These are phyloP conservation scores for Mycena amicta DNA, from an alignment of 768 basidiomycete genomes.

Conservation along the genomic window DNA sequence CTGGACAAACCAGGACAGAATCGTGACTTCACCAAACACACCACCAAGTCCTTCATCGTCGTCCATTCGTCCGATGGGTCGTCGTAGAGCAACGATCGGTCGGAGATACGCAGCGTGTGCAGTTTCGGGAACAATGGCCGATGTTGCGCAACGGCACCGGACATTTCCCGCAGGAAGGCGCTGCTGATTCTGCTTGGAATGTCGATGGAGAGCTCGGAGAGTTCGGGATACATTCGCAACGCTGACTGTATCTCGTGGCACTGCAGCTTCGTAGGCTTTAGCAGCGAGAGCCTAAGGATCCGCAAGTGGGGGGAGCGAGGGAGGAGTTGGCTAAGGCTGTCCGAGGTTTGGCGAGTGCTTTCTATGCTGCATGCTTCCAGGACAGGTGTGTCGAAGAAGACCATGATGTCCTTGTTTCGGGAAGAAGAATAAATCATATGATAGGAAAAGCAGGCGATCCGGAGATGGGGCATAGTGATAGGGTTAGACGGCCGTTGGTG, in stretches of 20 bases:
- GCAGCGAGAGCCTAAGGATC: background rate
- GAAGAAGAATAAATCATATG: background rate
- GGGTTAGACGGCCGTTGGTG: background rate
- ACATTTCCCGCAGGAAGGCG: background rate
- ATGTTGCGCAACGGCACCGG: background rate
- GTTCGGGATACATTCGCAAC: slow-evolving; percentile 1
- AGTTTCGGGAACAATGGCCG: background rate
- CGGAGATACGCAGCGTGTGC: background rate
- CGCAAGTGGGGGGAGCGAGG: background rate
- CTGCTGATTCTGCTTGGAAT: background rate
- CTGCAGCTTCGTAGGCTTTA: background rate
- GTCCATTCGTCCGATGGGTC: background rate
- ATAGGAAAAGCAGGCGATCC: background rate
- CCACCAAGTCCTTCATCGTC: background rate
- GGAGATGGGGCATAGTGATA: background rate
- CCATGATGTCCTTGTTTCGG: background rate
- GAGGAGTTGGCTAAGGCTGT: background rate
- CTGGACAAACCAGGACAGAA: background rate
- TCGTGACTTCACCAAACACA: background rate
- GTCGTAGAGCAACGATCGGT: background rate
- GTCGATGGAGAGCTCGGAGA: slow-evolving; percentile 8
- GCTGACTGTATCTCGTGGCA: background rate
- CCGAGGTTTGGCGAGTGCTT: background rate
- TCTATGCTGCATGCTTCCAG: slow-evolving; percentile 2
- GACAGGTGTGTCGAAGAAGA: slow-evolving; percentile 6